Percentiles rank a stretch among this genome's conserved stretches.
phyloP scores from a whole-genome alignment of 371 early-diverging fungal species.

The Circinella umbellata region DNA sequence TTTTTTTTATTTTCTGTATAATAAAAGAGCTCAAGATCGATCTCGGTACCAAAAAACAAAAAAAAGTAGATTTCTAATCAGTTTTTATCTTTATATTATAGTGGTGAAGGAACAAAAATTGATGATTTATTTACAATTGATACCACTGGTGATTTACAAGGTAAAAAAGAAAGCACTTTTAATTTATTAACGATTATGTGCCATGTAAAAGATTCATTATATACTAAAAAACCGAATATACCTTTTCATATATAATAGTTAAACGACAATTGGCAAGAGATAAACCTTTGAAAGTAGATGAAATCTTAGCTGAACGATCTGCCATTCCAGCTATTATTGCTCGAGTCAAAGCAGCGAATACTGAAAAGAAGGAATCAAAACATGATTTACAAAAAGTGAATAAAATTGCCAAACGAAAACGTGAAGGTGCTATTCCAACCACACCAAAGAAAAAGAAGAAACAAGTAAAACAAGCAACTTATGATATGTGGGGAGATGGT shows the following conservation, averaged over 20 bases:
- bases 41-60: neutral
- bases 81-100: conserved; percentile 19
- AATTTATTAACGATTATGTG: too few relatives aligned
- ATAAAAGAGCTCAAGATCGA: neutral
- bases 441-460: conserved; percentile 33
- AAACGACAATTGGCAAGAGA: conserved; percentile 46
- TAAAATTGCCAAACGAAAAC: conserved; percentile 29
- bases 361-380: conserved; percentile 31
- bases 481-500: conserved; percentile 62
- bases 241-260: conserved; percentile 9
- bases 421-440: conserved; percentile 15
- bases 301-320: conserved; percentile 75
- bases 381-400: conserved; percentile 29
- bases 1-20: neutral
- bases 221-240: too few relatives aligned
- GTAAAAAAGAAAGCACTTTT: conserved; percentile 24
- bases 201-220: too few relatives aligned
- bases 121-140: conserved; percentile 80
- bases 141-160: conserved; percentile 66
- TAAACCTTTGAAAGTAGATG: conserved; percentile 74
- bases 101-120: conserved; percentile 62
- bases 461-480: conserved; percentile 23
- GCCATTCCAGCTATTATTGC: conserved; percentile 57
- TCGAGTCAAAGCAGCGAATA: conserved; percentile 25
- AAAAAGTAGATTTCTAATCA: neutral